A percentile compares a stretch with the other conserved stretches of the same genome.
These are phyloP conservation scores for Oryza glaberrima DNA, from an alignment of 176 grass and related monocot species.

Conservation along the genomic window DNA sequence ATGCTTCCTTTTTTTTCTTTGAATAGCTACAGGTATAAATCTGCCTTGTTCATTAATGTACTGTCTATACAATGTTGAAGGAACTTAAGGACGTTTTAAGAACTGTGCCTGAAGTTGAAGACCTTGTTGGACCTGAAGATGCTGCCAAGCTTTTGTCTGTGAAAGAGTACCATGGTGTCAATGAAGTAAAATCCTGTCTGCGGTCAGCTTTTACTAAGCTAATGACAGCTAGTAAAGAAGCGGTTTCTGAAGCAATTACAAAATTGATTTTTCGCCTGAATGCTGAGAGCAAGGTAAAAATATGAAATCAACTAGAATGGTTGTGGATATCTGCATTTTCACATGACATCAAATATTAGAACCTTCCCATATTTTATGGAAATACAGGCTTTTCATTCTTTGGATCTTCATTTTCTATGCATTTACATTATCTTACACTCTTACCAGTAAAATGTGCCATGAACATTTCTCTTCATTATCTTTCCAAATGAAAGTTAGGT, in stretches of 20 bases:
- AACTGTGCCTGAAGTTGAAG: constrained; percentile 72
- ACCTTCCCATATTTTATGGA: background rate
- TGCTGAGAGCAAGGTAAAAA: constrained; percentile 73
- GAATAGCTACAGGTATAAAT: background rate
- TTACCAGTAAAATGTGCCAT: background rate
- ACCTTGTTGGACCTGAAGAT: constrained; percentile 61
- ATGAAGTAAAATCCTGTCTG: constrained; percentile 53
- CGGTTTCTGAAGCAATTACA: constrained; percentile 57
- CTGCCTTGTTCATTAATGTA: constrained; percentile 25
- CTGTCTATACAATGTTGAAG: constrained; percentile 41
- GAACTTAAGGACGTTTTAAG: constrained; percentile 79
- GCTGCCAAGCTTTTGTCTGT: constrained; percentile 50
- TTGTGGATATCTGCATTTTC: constrained; percentile 21
- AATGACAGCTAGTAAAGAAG: constrained; percentile 70
- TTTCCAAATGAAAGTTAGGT: background rate
- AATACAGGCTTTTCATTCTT: background rate
- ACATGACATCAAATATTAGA: background rate
- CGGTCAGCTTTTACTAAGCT: constrained; percentile 70
- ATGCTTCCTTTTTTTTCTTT: background rate
- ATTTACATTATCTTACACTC: constrained; percentile 7
- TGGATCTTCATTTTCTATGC: constrained; percentile 8
- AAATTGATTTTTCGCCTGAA: constrained; percentile 65
- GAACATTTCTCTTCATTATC: background rate
- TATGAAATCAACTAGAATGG: background rate
- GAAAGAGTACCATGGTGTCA: constrained; percentile 41